Evolutionary conservation across 2,329 filamentous ascomycete species (phyloP), one percentile per base, ranked within the genome.

Genomic region (Rugonectria rugulosa): DNA sequence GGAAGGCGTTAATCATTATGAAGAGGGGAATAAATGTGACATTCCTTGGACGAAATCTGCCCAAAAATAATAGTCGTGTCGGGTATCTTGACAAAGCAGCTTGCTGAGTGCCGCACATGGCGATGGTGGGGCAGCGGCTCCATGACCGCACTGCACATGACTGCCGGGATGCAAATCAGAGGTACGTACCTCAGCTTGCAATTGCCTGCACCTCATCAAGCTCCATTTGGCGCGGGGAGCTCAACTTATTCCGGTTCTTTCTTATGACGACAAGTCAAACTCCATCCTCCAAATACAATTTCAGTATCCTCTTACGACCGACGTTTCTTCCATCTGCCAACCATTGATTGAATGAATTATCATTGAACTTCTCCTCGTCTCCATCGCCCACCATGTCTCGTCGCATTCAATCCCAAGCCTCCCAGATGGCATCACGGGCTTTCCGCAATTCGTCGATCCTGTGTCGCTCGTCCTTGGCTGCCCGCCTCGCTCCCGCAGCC

Each of bases 1-100:
- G 83, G 59, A 99, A 94, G 26, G 96, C 95, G 81, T 97, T 99
- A 76, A 99, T 98, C 95, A 99, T 99, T 65, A 65, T 77, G 47
- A 57, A 53, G 55, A 24, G 58, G 3, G 29, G 49, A 56, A 23
- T 9, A 15, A 20, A 7, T 48, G 60, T 57, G 42, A 64, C 68
- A 66, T 70, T 44, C 48, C 46, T 45, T 26, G 34, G 32, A 19
- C 24, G 47, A 38, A 6, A 26, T 21, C 49, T 31, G 24, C 11
- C 29, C 5, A 14, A 32, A 11, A 5, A 32, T 32, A 10, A 8
- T 14, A 32, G 29, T n/a, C n/a, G n/a, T n/a, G 29, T 14, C 29
- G 29, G n/a, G 6, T 32, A 14, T 14, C 12, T 29, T 7, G 26
- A 12, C 12, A 29, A 29, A 12, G 26, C 12, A 29, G 38, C n/a